Conservation (phyloP, 768 basidiomycete species). For the Auricularia heimuer region DNA sequence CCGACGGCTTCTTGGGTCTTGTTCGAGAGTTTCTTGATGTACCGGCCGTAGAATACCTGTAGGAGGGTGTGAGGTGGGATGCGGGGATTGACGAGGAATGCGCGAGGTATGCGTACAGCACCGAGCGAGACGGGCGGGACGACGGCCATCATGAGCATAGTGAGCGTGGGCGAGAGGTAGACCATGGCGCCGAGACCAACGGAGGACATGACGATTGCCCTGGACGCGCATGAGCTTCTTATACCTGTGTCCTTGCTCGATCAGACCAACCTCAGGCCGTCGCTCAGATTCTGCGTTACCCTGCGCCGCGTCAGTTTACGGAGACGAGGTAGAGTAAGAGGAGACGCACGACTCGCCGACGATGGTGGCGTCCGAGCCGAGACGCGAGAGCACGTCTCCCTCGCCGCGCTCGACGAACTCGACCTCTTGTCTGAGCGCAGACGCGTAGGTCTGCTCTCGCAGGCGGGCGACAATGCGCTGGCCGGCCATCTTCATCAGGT, state of each 20-base stretch:
- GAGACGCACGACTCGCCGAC: slow-evolving; percentile 74
- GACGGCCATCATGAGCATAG: slow-evolving; percentile 83
- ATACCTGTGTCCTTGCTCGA: no score
- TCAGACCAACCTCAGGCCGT: slow-evolving; percentile 29
- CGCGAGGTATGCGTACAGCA: slow-evolving; percentile 42
- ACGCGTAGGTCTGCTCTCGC: slow-evolving; percentile 71
- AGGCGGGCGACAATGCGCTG: slow-evolving; percentile 87
- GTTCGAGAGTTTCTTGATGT: slow-evolving; percentile 84
- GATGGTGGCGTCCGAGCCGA: slow-evolving; percentile 86
- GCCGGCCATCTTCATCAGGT: slow-evolving; percentile 81
- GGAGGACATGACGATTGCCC: slow-evolving; percentile 85
- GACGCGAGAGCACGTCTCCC: slow-evolving; percentile 84
- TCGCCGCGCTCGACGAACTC: slow-evolving; percentile 89
- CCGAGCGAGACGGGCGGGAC: slow-evolving; percentile 84
- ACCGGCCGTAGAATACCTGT: slow-evolving; percentile 92
- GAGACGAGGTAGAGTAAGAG: slow-evolving; percentile 1
- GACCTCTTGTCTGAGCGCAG: slow-evolving; percentile 82
- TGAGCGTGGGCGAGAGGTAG: slow-evolving; percentile 80
- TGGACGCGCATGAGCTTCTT: slow-evolving; percentile 33
- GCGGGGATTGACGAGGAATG: no score
- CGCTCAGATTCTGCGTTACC: slow-evolving; percentile 36
- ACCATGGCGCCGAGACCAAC: slow-evolving; percentile 95
- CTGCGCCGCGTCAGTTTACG: slow-evolving; percentile 6
- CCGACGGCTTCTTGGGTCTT: slow-evolving; percentile 91
- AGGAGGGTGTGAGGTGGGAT: not conserved